These are phyloP conservation scores for Apiospora hydei DNA, from an alignment of 2,329 filamentous ascomycete species.

Conservation along the genomic window DNA sequence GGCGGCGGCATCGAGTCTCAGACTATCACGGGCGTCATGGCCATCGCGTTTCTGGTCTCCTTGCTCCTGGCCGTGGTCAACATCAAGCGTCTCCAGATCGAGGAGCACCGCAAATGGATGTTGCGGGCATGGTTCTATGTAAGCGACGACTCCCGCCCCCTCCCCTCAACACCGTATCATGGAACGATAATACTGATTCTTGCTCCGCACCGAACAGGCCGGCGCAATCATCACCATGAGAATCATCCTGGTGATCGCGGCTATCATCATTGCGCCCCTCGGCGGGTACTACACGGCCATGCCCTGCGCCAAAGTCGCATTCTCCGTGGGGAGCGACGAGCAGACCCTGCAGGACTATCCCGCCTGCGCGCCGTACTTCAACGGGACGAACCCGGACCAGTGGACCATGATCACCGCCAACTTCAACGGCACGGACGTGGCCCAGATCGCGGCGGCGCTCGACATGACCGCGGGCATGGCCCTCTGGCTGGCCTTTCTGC, in stretches of 20 bases:
- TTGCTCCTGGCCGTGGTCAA: constrained; percentile 60
- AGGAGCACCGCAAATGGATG: constrained; percentile 70
- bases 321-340: constrained; percentile 42
- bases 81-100: constrained; percentile 66
- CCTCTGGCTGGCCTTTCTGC: constrained; percentile 57
- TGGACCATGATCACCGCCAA: constrained; percentile 44
- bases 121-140: constrained; percentile 59
- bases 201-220: constrained; percentile 40
- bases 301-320: constrained; percentile 58
- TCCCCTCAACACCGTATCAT: neutral
- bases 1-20: constrained; percentile 61
- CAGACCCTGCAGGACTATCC: constrained; percentile 50
- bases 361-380: constrained; percentile 50
- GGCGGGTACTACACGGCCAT: constrained; percentile 37
- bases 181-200: too few relatives aligned
- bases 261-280: constrained; percentile 45
- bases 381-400: constrained; percentile 36
- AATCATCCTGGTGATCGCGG: constrained; percentile 53
- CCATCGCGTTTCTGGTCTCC: constrained; percentile 51
- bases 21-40: constrained; percentile 49
- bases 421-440: constrained; percentile 38
- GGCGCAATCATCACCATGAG: constrained; percentile 60
- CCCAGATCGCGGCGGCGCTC: constrained; percentile 50
- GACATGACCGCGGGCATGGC: constrained; percentile 59
- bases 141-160: constrained; percentile 27